Base-by-base conservation (phyloP, 192 early-diverging fungal species). In the Coemansia sp. region DNA sequence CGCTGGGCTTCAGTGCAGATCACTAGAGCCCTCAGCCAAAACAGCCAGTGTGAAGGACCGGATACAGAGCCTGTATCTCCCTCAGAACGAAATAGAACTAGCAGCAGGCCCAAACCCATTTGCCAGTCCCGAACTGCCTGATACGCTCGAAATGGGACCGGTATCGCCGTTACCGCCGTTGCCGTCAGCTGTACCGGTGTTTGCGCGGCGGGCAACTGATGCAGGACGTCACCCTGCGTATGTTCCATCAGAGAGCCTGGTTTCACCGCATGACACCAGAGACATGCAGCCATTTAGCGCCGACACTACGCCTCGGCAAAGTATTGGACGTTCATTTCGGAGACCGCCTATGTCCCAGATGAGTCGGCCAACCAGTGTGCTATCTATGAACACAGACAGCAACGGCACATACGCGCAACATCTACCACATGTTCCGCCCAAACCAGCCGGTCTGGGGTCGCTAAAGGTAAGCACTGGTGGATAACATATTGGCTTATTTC, bases 81-180 rank as follows among this genome's bases (percentile, higher is more conserved):
- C 53, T 3, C 61, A 55, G 8, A 6, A 20, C 47, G 53, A 46
- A n/a, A 17, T 46, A 31, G 20, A 15, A 12, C 21, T 23, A 21
- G 46, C 50, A 20, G 56, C 49, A 18, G 24, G 3, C 0, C 52
- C 52, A 1, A 77, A 78, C 24, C 76, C 76, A 10, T 78, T 78
- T 78, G 70, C 76, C 51, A 78, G 76, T 63, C 76, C 76, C 9
- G 70, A 78, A 40, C 66, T 78, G 25, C 20, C 62, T 1, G 53
- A 57, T 11, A 24, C 7, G 6, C 17, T n/a, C 1, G 34, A 26
- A 15, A 38, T 9, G 14, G 38, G 56, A 21, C 63, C 62, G 5
- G 48, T 69, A 0, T 61, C 52, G 37, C 58, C 66, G 11, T 40
- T 64, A 8, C 49, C 60, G 34, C 63, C 72, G 40, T 17, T 67